Base-by-base conservation (phyloP, 345 rosid genomes). In the Euphorbia pulcherrima region DNA sequence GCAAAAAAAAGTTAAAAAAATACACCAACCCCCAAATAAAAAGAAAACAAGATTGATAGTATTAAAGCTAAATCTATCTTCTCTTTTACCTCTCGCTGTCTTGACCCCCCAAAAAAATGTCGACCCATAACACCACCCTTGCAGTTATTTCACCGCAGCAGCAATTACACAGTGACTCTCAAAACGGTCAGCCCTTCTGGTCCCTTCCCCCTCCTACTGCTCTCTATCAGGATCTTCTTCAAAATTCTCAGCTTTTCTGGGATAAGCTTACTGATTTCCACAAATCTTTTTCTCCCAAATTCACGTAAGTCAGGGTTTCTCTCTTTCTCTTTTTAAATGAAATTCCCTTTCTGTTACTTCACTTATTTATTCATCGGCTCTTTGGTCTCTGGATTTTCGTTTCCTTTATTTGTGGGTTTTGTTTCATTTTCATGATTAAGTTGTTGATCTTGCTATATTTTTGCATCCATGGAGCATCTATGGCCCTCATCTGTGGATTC, bases 191-290 rank as follows among this genome's bases (percentile, higher is more conserved):
- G 54, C 72, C 73, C 11, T 59, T 71, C 80, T 9, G 65, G 33
- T 23, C 60, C 57, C 83, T 80, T 74, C 88, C 92, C 69, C 73
- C 87, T 20, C 66, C 78, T 21, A 62, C 90, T 0, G 85, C 79
- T 67, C 78, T 69, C 51, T 86, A 77, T 53, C 83, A 88, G 52
- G 90, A 92, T 67, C 79, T 90, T 73, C 79, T 77, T 68, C 91
- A 79, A 65, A 83, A 69, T 74, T 64, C 93, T 9, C 80, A 74
- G 58, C 90, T 88, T 79, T 92, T 90, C 83, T 83, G 87, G 90
- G 88, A 82, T 67, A 86, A 84, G 79, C 87, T 92, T 66, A 74
- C 63, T 59, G 80, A 82, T 81, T 81, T 88, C 51, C 88, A 81
- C 58, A 68, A 69, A 28, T 77, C 83, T 0, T 71, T 77, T 62